Evolutionary conservation across 2,329 filamentous ascomycete genomes (phyloP), one percentile per base, ranked within the genome.

Genomic region (Pezicula radicicola): DNA sequence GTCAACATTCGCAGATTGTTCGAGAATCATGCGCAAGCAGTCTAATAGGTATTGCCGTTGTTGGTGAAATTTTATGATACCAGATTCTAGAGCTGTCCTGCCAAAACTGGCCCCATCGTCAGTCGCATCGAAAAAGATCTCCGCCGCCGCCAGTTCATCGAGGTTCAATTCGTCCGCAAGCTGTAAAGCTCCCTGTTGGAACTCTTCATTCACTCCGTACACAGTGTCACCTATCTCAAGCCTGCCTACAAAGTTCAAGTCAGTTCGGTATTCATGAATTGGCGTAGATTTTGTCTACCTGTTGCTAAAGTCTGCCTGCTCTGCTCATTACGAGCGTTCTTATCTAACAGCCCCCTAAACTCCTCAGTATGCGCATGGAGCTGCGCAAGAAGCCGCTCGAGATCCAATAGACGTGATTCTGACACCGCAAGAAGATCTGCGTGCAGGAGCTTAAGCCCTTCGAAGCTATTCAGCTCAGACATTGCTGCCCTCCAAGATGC

Each of bases 21-120:
- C 83, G 53, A 96, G 76, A 50, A 96, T 79, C 28, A 97, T 77
- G 49, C 92, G 87, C 62, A 97, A 75, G 62, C 87, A 91, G 67
- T 96, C 89, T 33, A 97, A 81, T 40, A 95, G 73, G 63, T 87
- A 91, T 64, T 89, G 87, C 58, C 93, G 85, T 60, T 89, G 85
- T 62, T 92, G 85, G 70, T 99, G 93, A 69, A 95, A 96, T 58
- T 86, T 84, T 64, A 97, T 88, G 58, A 97, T 82, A 54, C 88
- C 88, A 60, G 88, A 87, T 67, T 92, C 85, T 50, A 91, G 78
- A 54, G 89, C 78, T 3, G 89, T 79, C 21, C 89, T 83, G 55
- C 90, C 90, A 5, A 91, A 76, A 15, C 81, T 75, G 42, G 81
- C 76, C 15, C 84, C 78, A 60, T 92, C 86, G 36, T 84, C 79